Conservation (phyloP, 176 grass and related monocot species). For the sorghum (Sorghum bicolor) region Sorghum_bicolor_NCBIv3 NC_012874.2:43261001-43261500, state of each 20-base stretch:
- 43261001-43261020: conserved; percentile 17
- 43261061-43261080: conserved; percentile 91
- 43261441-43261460: conserved; percentile 92
- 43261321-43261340: conserved; percentile 26
- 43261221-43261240: conserved; percentile 67
- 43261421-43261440: conserved; percentile 79
- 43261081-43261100: conserved; percentile 96
- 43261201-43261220: conserved; percentile 17
- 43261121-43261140: conserved; percentile 36
- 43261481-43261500: conserved; percentile 69
- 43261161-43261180: conserved; percentile 29
- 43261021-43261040: conserved; percentile 75
- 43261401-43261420: conserved; percentile 69
- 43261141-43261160: conserved; percentile 26
- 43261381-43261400: conserved; percentile 17
- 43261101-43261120: conserved; percentile 99
- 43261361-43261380: background rate
- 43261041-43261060: conserved; percentile 98
- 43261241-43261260: conserved; percentile 94
- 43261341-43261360: conserved; percentile 9
- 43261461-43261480: conserved; percentile 81
- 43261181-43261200: conserved; percentile 5
- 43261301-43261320: conserved; percentile 71
- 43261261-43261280: conserved; percentile 93
- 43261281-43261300: conserved; percentile 78